phyloP scores from a whole-genome alignment of 2,329 filamentous ascomycete species.

The Fusarium beomiforme region DNA sequence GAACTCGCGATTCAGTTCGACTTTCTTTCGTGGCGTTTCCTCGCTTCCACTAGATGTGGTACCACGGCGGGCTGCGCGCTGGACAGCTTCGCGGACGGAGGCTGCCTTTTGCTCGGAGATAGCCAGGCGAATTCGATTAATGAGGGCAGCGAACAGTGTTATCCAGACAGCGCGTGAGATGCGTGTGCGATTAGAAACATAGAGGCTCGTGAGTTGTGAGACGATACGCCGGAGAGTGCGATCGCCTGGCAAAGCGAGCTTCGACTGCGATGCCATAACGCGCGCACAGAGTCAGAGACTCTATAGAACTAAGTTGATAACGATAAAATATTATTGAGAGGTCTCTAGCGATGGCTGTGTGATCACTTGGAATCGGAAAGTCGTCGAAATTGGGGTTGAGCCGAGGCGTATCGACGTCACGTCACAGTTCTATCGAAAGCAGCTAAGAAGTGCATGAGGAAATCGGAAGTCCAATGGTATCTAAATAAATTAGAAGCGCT shows the following conservation, averaged over 20 bases:
- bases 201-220: constrained; percentile 74
- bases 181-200: constrained; percentile 80
- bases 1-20: constrained; percentile 90
- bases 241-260: constrained; percentile 69
- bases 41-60: constrained; percentile 56
- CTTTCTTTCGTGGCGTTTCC: constrained; percentile 73
- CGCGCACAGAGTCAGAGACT: constrained; percentile 5
- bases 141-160: constrained; percentile 80
- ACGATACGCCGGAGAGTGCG: constrained; percentile 73
- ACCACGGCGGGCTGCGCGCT: constrained; percentile 58
- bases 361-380: background rate
- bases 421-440: constrained; percentile 31
- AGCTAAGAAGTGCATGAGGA: constrained; percentile 19
- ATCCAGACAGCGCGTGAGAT: constrained; percentile 88
- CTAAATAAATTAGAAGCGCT: background rate
- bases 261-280: constrained; percentile 79
- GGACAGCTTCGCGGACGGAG: constrained; percentile 72
- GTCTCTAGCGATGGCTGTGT: background rate
- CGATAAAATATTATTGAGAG: background rate
- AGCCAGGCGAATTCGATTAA: constrained; percentile 89
- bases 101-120: constrained; percentile 93
- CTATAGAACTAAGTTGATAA: background rate
- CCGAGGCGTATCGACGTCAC: constrained; percentile 39
- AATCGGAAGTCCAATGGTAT: constrained; percentile 7
- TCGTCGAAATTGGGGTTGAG: constrained; percentile 3